A percentile compares a stretch with the other conserved stretches of the same genome.
Evolutionary conservation across 106 monocot species (phyloP).

Genomic region (Apostasia ramifera): DNA sequence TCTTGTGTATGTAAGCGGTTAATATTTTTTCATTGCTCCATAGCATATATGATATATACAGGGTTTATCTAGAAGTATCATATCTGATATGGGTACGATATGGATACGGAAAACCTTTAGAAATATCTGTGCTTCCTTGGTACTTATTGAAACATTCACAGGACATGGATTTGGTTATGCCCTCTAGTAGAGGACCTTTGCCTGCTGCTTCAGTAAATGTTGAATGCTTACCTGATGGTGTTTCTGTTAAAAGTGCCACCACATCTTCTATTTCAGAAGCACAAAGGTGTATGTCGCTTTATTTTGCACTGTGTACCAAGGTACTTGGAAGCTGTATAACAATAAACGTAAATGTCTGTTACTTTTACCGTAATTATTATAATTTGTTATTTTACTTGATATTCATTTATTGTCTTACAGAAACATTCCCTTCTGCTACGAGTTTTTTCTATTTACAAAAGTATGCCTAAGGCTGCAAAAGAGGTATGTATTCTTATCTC

Average conservation of each 20-base stretch:
- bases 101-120: too few relatives aligned
- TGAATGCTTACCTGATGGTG: slow-evolving; percentile 24
- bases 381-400: slow-evolving; percentile 1
- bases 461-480: slow-evolving; percentile 57
- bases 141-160: slow-evolving; percentile 17
- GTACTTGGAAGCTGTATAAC: slow-evolving; percentile 10
- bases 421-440: slow-evolving; percentile 81
- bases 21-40: too few relatives aligned
- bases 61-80: too few relatives aligned
- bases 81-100: too few relatives aligned
- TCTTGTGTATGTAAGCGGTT: too few relatives aligned
- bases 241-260: slow-evolving; percentile 11
- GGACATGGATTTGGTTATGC: slow-evolving; percentile 39
- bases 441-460: slow-evolving; percentile 62
- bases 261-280: slow-evolving; percentile 48
- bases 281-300: slow-evolving; percentile 78
- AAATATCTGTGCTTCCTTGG: neutral
- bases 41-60: too few relatives aligned
- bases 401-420: slow-evolving; percentile 27
- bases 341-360: neutral
- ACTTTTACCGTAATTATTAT: neutral
- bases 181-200: slow-evolving; percentile 8
- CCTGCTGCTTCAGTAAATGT: slow-evolving; percentile 1
- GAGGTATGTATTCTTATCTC: slow-evolving; percentile 34
- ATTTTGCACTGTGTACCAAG: slow-evolving; percentile 97